Percentiles rank a stretch among this genome's conserved stretches.
These are phyloP conservation scores for Pseudozyma tsukubaensis DNA, from an alignment of 1,284 basidiomycete species.

Conservation along the genomic window DNA sequence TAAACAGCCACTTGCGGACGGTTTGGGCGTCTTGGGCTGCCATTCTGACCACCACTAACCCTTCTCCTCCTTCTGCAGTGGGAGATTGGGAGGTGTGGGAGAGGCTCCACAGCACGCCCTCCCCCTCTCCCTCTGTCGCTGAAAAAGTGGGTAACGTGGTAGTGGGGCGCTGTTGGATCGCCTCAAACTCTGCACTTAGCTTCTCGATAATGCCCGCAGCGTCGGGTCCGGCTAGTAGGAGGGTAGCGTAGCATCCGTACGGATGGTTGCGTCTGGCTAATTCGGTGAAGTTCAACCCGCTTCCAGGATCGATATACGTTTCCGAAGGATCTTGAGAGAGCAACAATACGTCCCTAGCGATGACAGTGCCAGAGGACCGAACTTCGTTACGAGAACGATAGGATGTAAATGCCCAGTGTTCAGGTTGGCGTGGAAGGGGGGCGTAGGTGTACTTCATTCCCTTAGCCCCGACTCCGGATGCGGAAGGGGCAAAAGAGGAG, in stretches of 20 bases:
- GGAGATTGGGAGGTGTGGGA: constrained; percentile 72
- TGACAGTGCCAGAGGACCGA: constrained; percentile 74
- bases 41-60: constrained; percentile 76
- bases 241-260: constrained; percentile 85
- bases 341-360: constrained; percentile 81
- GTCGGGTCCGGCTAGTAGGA: constrained; percentile 79
- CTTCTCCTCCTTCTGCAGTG: constrained; percentile 31
- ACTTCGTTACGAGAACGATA: constrained; percentile 90
- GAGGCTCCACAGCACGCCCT: constrained; percentile 83
- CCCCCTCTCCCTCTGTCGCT: constrained; percentile 51
- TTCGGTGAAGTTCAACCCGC: constrained; percentile 13
- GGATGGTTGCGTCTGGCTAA: constrained; percentile 77
- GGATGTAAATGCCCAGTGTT: constrained; percentile 87
- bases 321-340: constrained; percentile 73
- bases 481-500: not conserved
- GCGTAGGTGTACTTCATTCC: constrained; percentile 16
- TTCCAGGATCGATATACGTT: not conserved
- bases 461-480: not conserved
- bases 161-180: constrained; percentile 74
- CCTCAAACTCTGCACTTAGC: constrained; percentile 73
- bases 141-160: too few species aligned
- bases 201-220: constrained; percentile 71
- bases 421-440: constrained; percentile 71
- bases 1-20: constrained; percentile 78
- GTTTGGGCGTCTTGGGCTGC: constrained; percentile 79